Evolutionary conservation across 164 flowering plant genomes (phyloP).

Genomic region (Dillenia turbinata): DNA sequence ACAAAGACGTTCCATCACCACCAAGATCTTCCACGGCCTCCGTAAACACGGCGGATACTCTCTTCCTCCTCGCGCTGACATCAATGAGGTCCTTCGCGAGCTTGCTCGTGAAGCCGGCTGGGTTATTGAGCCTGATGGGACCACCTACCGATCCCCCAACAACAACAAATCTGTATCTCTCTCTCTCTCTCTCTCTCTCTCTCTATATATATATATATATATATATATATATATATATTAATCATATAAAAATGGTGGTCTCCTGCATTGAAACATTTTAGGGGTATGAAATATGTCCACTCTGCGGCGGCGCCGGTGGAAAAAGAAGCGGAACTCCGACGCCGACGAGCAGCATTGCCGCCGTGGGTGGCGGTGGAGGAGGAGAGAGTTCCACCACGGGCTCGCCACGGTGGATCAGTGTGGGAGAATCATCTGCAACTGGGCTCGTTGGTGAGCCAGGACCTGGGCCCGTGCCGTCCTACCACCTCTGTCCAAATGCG

Average conservation of each 20-base stretch:
- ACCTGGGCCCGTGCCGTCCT: too few relatives aligned
- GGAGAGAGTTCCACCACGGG: slow-evolving; percentile 34
- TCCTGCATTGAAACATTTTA: too few relatives aligned
- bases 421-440: not conserved
- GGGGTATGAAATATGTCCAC: too few relatives aligned
- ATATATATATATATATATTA: too few relatives aligned
- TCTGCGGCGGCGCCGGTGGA: not conserved
- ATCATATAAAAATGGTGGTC: too few relatives aligned
- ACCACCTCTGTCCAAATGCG: not conserved
- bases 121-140: slow-evolving; percentile 54
- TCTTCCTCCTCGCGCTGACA: slow-evolving; percentile 49
- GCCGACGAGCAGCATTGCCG: slow-evolving; percentile 18
- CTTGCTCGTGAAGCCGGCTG: slow-evolving; percentile 56
- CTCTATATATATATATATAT: too few relatives aligned
- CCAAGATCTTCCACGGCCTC: slow-evolving; percentile 52
- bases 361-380: slow-evolving; percentile 14
- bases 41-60: slow-evolving; percentile 45
- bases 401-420: slow-evolving; percentile 18
- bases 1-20: slow-evolving; percentile 45
- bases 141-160: slow-evolving; percentile 40
- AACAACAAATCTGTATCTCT: not conserved
- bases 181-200: not conserved
- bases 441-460: not conserved
- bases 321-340: slow-evolving; percentile 15
- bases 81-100: slow-evolving; percentile 52